Percentiles rank a stretch among this genome's conserved stretches.
Conservation (phyloP, 164 flowering plant genomes). For the Amborella trichopoda region DNA sequence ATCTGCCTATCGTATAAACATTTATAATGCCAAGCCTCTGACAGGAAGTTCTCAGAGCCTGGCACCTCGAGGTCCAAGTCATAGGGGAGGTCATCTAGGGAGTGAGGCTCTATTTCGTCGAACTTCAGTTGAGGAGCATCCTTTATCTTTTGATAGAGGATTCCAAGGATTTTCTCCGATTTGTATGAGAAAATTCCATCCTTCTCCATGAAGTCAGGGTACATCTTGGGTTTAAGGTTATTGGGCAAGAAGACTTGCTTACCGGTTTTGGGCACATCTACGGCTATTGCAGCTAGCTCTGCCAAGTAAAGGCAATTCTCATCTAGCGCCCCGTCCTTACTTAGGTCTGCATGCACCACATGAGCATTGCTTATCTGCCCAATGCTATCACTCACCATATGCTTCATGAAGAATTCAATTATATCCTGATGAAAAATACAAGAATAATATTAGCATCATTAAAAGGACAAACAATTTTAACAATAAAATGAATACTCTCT, state of each 20-base stretch:
- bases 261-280: slow-evolving; percentile 96
- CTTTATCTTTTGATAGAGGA: slow-evolving; percentile 53
- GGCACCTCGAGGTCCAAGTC: slow-evolving; percentile 53
- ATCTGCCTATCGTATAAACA: slow-evolving; percentile 67
- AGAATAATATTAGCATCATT: too few species aligned
- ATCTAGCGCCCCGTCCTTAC: slow-evolving; percentile 71
- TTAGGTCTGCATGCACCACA: slow-evolving; percentile 89
- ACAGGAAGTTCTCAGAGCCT: slow-evolving; percentile 38
- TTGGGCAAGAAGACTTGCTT: slow-evolving; percentile 57
- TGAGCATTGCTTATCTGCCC: slow-evolving; percentile 91
- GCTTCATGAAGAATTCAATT: slow-evolving; percentile 52
- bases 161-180: slow-evolving; percentile 66
- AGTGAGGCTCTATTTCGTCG: slow-evolving; percentile 12
- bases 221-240: slow-evolving; percentile 56
- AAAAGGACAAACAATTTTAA: too few species aligned
- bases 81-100: slow-evolving; percentile 30
- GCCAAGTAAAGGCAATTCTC: slow-evolving; percentile 67
- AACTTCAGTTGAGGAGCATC: slow-evolving; percentile 20
- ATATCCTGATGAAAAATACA: slow-evolving; percentile 51
- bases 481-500: too few species aligned
- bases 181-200: slow-evolving; percentile 51
- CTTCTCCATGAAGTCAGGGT: slow-evolving; percentile 96
- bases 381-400: slow-evolving; percentile 65
- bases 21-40: slow-evolving; percentile 68
- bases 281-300: slow-evolving; percentile 84